A percentile compares a stretch with the other conserved stretches of the same genome.
These are phyloP conservation scores for Neurospora sp. DNA, from an alignment of 495 filamentous ascomycete species.

Conservation along the genomic window DNA sequence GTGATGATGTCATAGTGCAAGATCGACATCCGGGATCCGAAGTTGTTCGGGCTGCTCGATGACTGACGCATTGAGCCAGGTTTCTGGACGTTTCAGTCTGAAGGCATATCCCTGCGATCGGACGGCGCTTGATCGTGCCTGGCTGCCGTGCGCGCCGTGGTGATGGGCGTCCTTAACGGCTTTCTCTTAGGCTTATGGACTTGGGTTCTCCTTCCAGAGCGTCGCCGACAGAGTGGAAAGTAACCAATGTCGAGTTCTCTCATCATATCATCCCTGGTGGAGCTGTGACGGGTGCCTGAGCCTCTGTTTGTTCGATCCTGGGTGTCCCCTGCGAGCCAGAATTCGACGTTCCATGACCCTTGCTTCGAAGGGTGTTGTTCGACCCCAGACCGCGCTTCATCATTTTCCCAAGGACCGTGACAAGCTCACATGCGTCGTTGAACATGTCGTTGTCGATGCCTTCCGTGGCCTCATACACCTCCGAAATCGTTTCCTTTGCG, in stretches of 20 bases:
- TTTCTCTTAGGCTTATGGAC: not conserved
- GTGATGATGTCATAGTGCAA: not conserved
- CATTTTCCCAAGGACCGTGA: constrained; percentile 66
- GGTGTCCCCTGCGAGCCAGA: constrained; percentile 19
- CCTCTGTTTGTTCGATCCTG: constrained; percentile 5
- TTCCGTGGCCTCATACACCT: constrained; percentile 83
- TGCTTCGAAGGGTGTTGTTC: constrained; percentile 17
- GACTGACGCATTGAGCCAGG: not conserved
- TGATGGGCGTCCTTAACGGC: not conserved
- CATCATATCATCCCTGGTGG: constrained; percentile 23
- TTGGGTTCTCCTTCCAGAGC: not conserved
- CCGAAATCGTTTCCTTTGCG: constrained; percentile 73
- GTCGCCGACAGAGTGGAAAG: not conserved
- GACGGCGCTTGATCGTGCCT: not conserved
- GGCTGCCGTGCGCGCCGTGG: not conserved
- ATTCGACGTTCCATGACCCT: constrained; percentile 15
- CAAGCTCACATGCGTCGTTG: constrained; percentile 64
- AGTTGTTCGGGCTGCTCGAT: not conserved
- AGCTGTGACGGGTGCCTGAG: not conserved
- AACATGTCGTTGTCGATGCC: constrained; percentile 89
- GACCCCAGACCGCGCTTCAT: constrained; percentile 53
- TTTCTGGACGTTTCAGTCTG: not conserved
- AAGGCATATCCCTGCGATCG: not conserved
- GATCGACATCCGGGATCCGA: not conserved
- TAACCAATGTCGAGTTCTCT: not conserved